Evolutionary conservation across 805 yeast genomes (phyloP), one percentile per base, ranked within the genome.

Genomic region (Nakazawaea holstii): DNA sequence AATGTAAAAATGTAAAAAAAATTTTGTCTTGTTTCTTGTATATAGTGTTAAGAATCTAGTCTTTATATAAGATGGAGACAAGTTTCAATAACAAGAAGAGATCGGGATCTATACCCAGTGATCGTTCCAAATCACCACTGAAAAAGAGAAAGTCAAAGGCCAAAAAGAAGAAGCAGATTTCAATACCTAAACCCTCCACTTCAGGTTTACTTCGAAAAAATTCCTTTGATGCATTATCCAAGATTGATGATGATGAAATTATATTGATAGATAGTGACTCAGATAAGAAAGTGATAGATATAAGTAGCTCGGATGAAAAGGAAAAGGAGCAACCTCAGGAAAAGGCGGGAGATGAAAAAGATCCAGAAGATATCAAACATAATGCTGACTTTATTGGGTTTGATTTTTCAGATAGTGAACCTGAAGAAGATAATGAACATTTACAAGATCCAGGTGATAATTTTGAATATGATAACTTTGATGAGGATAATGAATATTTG

Each of bases 361-460:
- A 35, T 5, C 43, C 32, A 26, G 44, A 74, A 49, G 76, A 67
- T 35, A 58, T 76, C 4, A 56, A 74, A 1, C 65, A 68, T 35
- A 74, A 77, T 49, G 69, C 67, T 43, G 84, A 79, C 48, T 80
- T 73, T 53, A 80, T 80, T 17, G 80, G 74, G 10, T 77, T 80
- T 59, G 83, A 77, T 11, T 69, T 73, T 44, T 65, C 71, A 26
- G 56, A 56, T 26, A 57, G 58, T 0, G 69, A 67, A 20, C 24
- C 24, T 28, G 71, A 62, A 31, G 67, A 68, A 1, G 69, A 67
- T 39, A 70, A 68, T 38, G 64, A 59, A 39, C 52, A 58, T 11
- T 45, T 48, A 4, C 53, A 50, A 28, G 39, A 27, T 20, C 37
- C 31, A 33, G 49, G 48, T 29, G 29, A 39, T 10, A 30, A 24